Evolutionary conservation across 2,329 filamentous ascomycete genomes (phyloP), one percentile per base, ranked within the genome.

Genomic region (Davidsoniella eucalypti): DNA sequence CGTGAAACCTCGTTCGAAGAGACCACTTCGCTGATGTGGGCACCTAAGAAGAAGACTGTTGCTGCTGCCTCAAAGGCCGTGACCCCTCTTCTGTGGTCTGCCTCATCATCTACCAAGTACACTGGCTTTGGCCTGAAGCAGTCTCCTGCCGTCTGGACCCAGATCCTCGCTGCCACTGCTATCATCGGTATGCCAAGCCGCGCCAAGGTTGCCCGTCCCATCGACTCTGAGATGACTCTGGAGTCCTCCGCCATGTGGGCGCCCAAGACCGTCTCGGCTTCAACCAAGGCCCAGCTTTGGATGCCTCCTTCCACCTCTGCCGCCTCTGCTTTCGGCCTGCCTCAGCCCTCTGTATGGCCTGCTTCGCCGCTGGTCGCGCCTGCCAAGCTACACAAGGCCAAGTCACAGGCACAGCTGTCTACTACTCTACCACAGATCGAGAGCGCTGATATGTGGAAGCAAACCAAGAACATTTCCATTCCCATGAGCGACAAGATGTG

Each of bases 261-360:
- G 18, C 43, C 50, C 7, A 47, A 29, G 38, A 18, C 16, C 8
- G n/a, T 45, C 29, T 10, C 33, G n/a, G 23, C 45, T 18, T 18
- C 48, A 10, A 39, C 39, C 23, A 44, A 29, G 26, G 21, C 37
- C 12, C 51, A 47, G 43, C 45, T 54, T 5, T 49, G 47, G 47
- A 18, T 23, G 18, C n/a, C 47, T 33, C 23, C 38, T 16, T 37
- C 36, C 8, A 21, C 18, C 3, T 12, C 9, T 8, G 18, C 38
- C 42, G 36, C 41, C 21, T 40, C 45, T 12, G 25, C n/a, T 8
- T 44, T 50, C 16, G 56, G 56, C 9, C 56, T 66, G 6, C 59
- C 64, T 2, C 64, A 69, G 52, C 65, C 64, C 3, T 61, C 63
- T 36, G 56, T 59, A 37, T 53, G 56, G n/a, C 59, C 55, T 25